phyloP scores from a whole-genome alignment of 208 protist genomes.

The Vickermania ingenoplastis region DNA sequence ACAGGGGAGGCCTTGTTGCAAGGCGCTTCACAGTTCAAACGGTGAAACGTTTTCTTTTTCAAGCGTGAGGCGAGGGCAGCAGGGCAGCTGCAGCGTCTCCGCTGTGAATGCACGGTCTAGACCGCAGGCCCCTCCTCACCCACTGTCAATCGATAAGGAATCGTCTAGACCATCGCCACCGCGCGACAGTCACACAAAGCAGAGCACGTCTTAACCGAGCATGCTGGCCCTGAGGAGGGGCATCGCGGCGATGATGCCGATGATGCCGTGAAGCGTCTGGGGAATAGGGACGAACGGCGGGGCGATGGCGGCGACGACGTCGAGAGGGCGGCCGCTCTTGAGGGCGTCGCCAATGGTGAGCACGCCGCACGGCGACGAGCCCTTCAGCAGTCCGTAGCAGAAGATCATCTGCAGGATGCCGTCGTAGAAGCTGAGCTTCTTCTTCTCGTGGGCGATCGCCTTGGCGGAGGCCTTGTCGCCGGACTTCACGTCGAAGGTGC shows the following conservation, averaged over 20 bases:
- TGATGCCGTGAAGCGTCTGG: slow-evolving; percentile 48
- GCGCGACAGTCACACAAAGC: too few species aligned
- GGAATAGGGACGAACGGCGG: slow-evolving; percentile 36
- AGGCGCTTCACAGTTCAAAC: too few species aligned
- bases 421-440: slow-evolving; percentile 45
- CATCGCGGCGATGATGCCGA: slow-evolving; percentile 56
- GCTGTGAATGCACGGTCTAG: too few species aligned
- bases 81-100: too few species aligned
- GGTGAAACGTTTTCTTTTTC: too few species aligned
- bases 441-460: slow-evolving; percentile 41
- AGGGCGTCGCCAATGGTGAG: slow-evolving; percentile 24
- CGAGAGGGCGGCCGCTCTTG: slow-evolving; percentile 25
- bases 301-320: slow-evolving; percentile 47
- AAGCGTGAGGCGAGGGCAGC: too few species aligned
- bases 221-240: slow-evolving; percentile 55
- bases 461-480: slow-evolving; percentile 29
- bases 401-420: slow-evolving; percentile 59
- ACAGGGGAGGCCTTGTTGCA: too few species aligned
- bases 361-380: slow-evolving; percentile 36
- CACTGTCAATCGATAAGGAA: too few species aligned
- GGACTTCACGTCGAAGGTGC: slow-evolving; percentile 29
- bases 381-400: slow-evolving; percentile 62
- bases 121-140: too few species aligned
- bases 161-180: too few species aligned
- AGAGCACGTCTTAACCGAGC: too few species aligned